Evolutionary conservation across 305 asterid species (phyloP).

Genomic region (Solanum hybrid): DNA sequence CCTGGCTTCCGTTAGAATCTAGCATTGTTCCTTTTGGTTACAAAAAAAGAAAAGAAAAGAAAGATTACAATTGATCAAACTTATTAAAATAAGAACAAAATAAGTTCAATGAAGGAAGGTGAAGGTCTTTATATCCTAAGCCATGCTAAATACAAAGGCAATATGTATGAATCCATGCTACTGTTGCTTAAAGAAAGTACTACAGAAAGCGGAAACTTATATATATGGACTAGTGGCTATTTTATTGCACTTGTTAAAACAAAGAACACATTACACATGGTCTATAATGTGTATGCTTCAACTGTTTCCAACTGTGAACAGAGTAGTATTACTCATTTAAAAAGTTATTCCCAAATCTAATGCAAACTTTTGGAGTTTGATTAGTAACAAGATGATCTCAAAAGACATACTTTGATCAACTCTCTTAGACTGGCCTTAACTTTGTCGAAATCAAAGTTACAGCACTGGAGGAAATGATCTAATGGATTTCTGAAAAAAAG

Average conservation of each 20-base stretch:
- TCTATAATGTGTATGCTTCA: neutral
- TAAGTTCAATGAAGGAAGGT: neutral
- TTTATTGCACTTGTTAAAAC: no score
- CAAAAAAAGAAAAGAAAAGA: neutral
- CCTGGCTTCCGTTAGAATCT: constrained; percentile 89
- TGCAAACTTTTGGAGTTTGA: neutral
- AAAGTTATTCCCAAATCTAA: neutral
- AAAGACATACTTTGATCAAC: constrained; percentile 65
- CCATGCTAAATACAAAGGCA: neutral
- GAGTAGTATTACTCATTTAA: neutral
- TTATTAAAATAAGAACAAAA: no score
- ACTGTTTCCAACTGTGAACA: neutral
- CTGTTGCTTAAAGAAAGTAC: neutral
- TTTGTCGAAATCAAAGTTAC: constrained; percentile 83
- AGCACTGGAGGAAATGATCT: constrained; percentile 81
- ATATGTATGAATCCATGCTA: no score
- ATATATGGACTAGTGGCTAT: neutral
- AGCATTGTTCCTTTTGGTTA: constrained; percentile 81
- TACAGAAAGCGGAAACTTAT: neutral
- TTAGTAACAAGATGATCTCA: neutral
- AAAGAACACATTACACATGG: no score
- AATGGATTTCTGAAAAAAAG: constrained; percentile 84
- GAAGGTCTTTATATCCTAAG: neutral
- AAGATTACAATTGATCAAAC: neutral
- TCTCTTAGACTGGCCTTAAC: constrained; percentile 89